Percentiles rank a stretch among this genome's conserved stretches.
Conservation (phyloP, 768 basidiomycete genomes). For the Boletus speciosus region DNA sequence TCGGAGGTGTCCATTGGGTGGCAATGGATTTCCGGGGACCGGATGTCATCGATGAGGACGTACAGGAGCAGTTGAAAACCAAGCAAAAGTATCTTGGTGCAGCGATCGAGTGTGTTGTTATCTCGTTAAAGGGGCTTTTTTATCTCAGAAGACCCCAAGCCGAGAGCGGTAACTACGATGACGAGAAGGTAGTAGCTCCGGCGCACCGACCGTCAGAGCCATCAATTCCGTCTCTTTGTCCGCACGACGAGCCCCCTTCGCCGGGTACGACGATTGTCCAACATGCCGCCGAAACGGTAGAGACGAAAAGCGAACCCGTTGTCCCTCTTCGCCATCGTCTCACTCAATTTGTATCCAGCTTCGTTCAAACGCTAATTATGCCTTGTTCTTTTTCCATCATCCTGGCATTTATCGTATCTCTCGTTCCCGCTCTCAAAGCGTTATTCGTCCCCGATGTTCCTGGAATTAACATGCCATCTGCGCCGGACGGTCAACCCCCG, state of each 20-base stretch:
- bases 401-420: slow-evolving; percentile 50
- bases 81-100: slow-evolving; percentile 31
- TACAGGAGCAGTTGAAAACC: slow-evolving; percentile 42
- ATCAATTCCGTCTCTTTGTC: neutral
- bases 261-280: slow-evolving; percentile 6
- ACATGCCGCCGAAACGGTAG: neutral
- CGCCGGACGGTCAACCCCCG: slow-evolving; percentile 67
- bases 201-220: neutral
- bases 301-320: neutral
- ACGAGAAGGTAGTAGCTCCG: slow-evolving; percentile 6
- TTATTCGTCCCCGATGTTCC: slow-evolving; percentile 50
- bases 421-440: slow-evolving; percentile 56
- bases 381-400: slow-evolving; percentile 55
- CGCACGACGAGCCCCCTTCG: neutral
- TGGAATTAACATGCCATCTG: slow-evolving; percentile 41
- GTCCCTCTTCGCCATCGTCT: slow-evolving; percentile 8
- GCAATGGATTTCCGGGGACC: slow-evolving; percentile 63
- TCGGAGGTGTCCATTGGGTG: slow-evolving; percentile 54
- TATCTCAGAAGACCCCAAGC: neutral
- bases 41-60: slow-evolving; percentile 55
- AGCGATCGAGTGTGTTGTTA: slow-evolving; percentile 9
- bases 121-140: slow-evolving; percentile 1
- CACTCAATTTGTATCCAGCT: slow-evolving; percentile 1
- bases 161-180: neutral
- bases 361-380: slow-evolving; percentile 39